Conservation (phyloP, 202 grass and related monocot genomes). For the Alloteropsis angusta region DNA sequence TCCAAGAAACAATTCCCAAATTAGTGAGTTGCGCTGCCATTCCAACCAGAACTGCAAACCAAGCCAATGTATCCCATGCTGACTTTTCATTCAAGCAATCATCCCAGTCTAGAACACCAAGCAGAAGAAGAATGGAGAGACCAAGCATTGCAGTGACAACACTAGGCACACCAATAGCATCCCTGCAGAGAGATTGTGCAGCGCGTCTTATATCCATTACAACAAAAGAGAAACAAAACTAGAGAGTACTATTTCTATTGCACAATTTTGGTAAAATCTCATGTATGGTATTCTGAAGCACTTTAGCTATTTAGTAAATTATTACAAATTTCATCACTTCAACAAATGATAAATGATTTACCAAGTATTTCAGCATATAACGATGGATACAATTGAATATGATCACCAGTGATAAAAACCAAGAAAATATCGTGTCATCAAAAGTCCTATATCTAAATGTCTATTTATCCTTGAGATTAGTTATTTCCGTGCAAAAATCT, state of each 20-base stretch:
- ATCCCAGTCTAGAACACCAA: slow-evolving; percentile 85
- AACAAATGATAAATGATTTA: background rate
- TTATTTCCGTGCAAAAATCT: background rate
- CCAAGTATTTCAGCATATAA: background rate
- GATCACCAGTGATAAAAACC: background rate
- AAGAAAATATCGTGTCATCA: background rate
- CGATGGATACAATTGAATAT: background rate
- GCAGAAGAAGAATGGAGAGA: slow-evolving; percentile 75
- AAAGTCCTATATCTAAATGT: background rate
- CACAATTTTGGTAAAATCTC: background rate
- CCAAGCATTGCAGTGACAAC: slow-evolving; percentile 92
- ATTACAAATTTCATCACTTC: background rate
- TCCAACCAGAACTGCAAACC: slow-evolving; percentile 91
- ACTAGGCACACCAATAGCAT: slow-evolving; percentile 73
- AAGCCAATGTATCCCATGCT: slow-evolving; percentile 90
- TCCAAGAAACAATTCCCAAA: slow-evolving; percentile 77
- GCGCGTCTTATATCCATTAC: background rate
- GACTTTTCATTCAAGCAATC: slow-evolving; percentile 90
- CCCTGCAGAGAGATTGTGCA: slow-evolving; percentile 35
- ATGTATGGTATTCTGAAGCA: slow-evolving; percentile 4
- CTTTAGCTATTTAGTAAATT: background rate
- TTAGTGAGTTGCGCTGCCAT: slow-evolving; percentile 90
- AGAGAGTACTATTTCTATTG: background rate
- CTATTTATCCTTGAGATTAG: background rate
- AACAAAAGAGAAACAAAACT: background rate